These are phyloP conservation scores for Amanita pseudoporphyria DNA, from an alignment of 768 basidiomycete genomes.

Conservation along the genomic window DNA sequence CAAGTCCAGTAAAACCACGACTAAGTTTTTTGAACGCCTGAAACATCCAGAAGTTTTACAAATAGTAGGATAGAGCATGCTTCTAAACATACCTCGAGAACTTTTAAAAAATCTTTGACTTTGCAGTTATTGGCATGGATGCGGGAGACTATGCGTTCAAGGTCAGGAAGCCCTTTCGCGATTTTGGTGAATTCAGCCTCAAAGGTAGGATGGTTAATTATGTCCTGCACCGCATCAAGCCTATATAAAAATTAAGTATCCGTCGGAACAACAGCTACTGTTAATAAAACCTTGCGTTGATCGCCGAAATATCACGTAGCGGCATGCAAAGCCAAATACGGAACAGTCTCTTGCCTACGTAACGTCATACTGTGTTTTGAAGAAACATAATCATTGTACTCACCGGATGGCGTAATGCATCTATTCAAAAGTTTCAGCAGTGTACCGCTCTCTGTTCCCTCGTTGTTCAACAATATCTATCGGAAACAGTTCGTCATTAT, in stretches of 20 bases:
- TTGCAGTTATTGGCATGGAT: constrained; percentile 90
- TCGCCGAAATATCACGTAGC: constrained; percentile 68
- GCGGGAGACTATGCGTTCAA: constrained; percentile 89
- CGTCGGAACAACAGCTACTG: not conserved
- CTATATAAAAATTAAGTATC: constrained; percentile 29
- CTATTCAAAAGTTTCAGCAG: constrained; percentile 72
- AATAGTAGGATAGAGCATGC: not conserved
- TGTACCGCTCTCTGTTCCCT: constrained; percentile 89
- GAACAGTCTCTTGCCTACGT: constrained; percentile 84
- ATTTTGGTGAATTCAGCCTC: constrained; percentile 65
- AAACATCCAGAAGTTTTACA: not conserved
- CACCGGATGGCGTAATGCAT: constrained; percentile 89
- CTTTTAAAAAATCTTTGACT: constrained; percentile 80
- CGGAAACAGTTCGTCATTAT: not conserved
- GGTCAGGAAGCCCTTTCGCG: constrained; percentile 79
- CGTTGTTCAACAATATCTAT: constrained; percentile 82
- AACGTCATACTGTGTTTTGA: not conserved
- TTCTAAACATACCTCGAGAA: constrained; percentile 47
- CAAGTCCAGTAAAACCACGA: constrained; percentile 52
- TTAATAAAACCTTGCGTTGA: constrained; percentile 70
- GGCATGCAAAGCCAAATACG: constrained; percentile 96
- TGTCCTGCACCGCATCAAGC: constrained; percentile 89
- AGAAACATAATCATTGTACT: constrained; percentile 13
- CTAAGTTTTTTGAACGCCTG: constrained; percentile 73
- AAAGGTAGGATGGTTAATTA: constrained; percentile 73